Conservation (phyloP, 192 early-diverging fungal genomes). For the Linnemannia exigua region DNA sequence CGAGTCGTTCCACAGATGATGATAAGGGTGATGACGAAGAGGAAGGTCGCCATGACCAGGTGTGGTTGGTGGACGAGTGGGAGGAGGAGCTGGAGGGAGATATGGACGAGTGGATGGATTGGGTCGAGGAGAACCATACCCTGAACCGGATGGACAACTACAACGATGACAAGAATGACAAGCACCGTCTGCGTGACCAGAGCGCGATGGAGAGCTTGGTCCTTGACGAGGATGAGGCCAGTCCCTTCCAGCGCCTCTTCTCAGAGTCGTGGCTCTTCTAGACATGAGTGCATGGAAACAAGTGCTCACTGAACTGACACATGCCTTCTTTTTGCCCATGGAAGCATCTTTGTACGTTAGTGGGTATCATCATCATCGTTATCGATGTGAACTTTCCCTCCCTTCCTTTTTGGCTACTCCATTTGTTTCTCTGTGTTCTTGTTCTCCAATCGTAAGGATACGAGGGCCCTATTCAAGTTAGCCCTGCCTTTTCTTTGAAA, state of each 20-base stretch:
- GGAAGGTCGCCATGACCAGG: constrained; percentile 18
- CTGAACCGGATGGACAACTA: not conserved
- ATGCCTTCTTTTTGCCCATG: not conserved
- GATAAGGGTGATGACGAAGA: constrained; percentile 8
- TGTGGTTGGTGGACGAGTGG: constrained; percentile 56
- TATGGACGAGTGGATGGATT: constrained; percentile 48
- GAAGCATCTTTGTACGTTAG: no score
- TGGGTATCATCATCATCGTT: not conserved
- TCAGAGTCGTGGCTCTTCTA: constrained; percentile 56
- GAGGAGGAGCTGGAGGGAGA: constrained; percentile 56
- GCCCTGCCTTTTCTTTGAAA: not conserved
- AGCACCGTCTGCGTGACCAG: constrained; percentile 30
- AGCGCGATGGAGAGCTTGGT: constrained; percentile 18
- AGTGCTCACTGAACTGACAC: not conserved
- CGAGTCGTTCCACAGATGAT: not conserved
- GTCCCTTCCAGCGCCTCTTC: constrained; percentile 37
- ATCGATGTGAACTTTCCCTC: not conserved
- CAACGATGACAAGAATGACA: no score
- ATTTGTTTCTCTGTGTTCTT: not conserved
- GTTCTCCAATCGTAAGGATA: not conserved
- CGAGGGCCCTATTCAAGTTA: not conserved
- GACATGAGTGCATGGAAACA: not conserved
- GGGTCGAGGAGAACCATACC: constrained; percentile 40
- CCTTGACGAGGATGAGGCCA: constrained; percentile 36
- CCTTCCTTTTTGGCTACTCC: not conserved